Evolutionary conservation across 2,329 filamentous ascomycete genomes (phyloP), one percentile per base, ranked within the genome.

Genomic region (Thielaviopsis musarum): DNA sequence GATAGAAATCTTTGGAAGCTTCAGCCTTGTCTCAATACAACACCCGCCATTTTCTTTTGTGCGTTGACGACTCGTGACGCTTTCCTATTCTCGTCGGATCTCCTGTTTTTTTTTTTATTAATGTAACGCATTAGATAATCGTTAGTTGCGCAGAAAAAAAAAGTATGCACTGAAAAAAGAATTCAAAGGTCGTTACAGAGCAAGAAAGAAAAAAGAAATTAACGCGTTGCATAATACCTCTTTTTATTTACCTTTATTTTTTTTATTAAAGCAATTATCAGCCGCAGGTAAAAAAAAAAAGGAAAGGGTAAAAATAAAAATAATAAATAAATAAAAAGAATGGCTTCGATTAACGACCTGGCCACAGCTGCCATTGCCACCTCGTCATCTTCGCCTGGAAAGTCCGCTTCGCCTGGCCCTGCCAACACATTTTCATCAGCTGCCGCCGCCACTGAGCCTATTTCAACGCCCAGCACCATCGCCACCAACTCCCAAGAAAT

Each of bases 291-390:
- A 49, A 49, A 49, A 19, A 4, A 2, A 12, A 19, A 19, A 17
- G 41, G 12, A 19, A 4, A 49, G 17, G 17, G 17, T 22, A 34
- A 34, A 10, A 34, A 7, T n/a, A 45, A 17, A 45, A 45, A 45
- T n/a, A 45, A 45, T 45, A 17, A n/a, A 45, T 2, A 45, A 17
- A 45, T 2, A 45, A 15, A 49, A 21, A 4, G 3, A 56, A 72
- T 76, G 74, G 69, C 74, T 38, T 77, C 75, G 6, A 77, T 77
- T 61, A 76, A 75, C 64, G 75, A 78, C 60, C 70, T 77, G 45
- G 75, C 75, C 21, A 72, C 72, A 21, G 75, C 74, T 56, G 75
- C 75, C 38, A 75, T 75, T 24, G 73, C 73, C 52, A 70, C 71
- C 41, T 72, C 73, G 12, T 70, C 70, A 28, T 34, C 45, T 59